Evolutionary conservation across 257 asterid genomes (phyloP), one percentile per base, ranked within the genome.

Genomic region (Coffea eugenioides): DNA sequence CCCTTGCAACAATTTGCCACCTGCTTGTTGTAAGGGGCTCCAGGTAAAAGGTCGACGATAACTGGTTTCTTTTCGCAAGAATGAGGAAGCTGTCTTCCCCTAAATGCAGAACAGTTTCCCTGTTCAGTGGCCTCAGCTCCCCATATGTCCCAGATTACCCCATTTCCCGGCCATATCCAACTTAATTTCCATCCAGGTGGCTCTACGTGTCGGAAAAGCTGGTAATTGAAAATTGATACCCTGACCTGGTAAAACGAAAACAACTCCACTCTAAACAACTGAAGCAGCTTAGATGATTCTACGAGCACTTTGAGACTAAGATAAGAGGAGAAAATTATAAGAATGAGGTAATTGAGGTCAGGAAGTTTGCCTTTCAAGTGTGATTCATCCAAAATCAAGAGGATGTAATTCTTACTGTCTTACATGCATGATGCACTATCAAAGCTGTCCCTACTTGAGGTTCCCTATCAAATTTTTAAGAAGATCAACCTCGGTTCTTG

Each of bases 71-170:
- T 89, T 16, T 89, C 91, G 39, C 98, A 94, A 77, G 93, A 91
- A 70, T 94, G 98, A 14, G 97, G 97, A 21, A 72, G 84, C 0
- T 3, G n/a, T 18, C 45, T 45, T 43, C 88, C 91, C 78, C 52
- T 85, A 71, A 91, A 88, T 4, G 81, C 82, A 39, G 97, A 90
- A 82, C 98, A 94, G 54, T 94, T 87, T 2, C 98, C 98, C 62
- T 92, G 98, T 48, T 92, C 94, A 0, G 91, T 85, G 0, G 96
- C 85, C 84, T 92, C 94, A 5, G 98, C 98, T 39, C 97, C 97
- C 18, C 13, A 2, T 69, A 92, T 86, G 43, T 34, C 65, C 98
- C 97, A 93, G 34, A 93, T 93, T 49, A 90, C 92, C 78, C 89
- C 92, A 3, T 89, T 70, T 0, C 91, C 84, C 20, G 81, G 87